These are phyloP conservation scores for Spathaspora gorwiae DNA, from an alignment of 805 yeast species.

Conservation along the genomic window DNA sequence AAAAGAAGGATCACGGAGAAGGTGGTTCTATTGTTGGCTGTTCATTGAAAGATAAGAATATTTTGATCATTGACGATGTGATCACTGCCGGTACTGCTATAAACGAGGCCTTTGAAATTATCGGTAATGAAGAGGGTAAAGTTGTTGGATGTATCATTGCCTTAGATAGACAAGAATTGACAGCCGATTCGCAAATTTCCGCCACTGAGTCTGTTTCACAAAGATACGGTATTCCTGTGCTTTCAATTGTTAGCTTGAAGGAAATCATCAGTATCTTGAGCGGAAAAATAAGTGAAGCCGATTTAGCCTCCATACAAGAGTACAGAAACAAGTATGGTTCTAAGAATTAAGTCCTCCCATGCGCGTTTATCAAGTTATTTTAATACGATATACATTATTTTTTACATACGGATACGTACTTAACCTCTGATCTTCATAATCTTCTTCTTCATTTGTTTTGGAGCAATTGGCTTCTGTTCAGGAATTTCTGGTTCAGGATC, in stretches of 20 bases:
- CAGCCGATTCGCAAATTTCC: conserved; percentile 55
- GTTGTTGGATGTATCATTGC: conserved; percentile 87
- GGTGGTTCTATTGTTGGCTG: conserved; percentile 95
- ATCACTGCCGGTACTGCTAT: conserved; percentile 99
- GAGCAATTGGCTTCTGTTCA: conserved; percentile 20
- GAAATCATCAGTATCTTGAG: conserved; percentile 67
- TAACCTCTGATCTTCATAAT: conserved; percentile 58
- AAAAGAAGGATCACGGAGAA: conserved; percentile 96
- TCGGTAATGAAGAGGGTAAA: conserved; percentile 60
- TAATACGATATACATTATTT: background rate
- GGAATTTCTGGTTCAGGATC: conserved; percentile 46
- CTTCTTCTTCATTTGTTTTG: conserved; percentile 49
- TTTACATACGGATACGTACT: background rate
- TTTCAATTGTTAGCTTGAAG: conserved; percentile 69
- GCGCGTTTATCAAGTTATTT: background rate
- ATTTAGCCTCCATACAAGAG: conserved; percentile 52
- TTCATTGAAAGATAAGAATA: conserved; percentile 60
- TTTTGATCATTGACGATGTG: conserved; percentile 91
- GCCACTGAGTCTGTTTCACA: conserved; percentile 79
- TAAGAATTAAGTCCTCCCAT: conserved; percentile 8
- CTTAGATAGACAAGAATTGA: conserved; percentile 92
- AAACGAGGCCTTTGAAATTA: conserved; percentile 85
- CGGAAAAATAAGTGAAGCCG: conserved; percentile 52
- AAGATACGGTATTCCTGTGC: conserved; percentile 74
- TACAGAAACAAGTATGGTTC: conserved; percentile 54